These are phyloP conservation scores for Brassica nigra DNA, from an alignment of 345 rosid species.

Conservation along the genomic window DNA sequence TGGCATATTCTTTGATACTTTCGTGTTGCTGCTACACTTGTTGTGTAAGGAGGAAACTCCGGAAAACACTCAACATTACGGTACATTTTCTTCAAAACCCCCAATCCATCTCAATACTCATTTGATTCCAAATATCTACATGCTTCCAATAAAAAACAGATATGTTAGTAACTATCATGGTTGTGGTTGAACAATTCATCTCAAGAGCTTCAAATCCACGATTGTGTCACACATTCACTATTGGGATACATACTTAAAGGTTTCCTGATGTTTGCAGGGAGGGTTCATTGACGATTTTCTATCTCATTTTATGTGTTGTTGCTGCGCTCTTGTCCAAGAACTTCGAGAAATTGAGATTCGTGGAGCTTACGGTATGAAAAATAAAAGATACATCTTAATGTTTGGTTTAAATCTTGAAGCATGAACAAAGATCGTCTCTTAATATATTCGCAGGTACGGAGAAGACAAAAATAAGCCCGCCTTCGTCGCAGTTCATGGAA, in stretches of 20 bases:
- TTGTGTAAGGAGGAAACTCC: slow-evolving; percentile 90
- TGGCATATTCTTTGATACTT: slow-evolving; percentile 89
- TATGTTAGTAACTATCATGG: not conserved
- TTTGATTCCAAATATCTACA: slow-evolving; percentile 7
- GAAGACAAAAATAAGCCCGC: slow-evolving; percentile 82
- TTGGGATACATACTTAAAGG: not conserved
- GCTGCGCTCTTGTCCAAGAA: slow-evolving; percentile 99
- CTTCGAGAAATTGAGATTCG: slow-evolving; percentile 94
- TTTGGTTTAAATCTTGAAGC: not conserved
- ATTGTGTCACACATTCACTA: not conserved
- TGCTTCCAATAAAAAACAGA: not conserved
- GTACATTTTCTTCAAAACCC: slow-evolving; percentile 46
- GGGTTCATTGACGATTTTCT: slow-evolving; percentile 92
- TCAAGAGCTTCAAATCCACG: not conserved
- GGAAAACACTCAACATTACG: slow-evolving; percentile 74
- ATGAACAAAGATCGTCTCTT: slow-evolving; percentile 4
- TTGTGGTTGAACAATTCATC: not conserved
- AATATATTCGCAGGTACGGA: slow-evolving; percentile 58
- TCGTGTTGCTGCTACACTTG: slow-evolving; percentile 99
- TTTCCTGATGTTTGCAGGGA: slow-evolving; percentile 54
- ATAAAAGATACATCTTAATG: not conserved
- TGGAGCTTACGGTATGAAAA: slow-evolving; percentile 60
- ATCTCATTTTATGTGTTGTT: slow-evolving; percentile 96
- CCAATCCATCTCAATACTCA: not conserved
- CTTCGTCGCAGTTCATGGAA: slow-evolving; percentile 84